Conservation (phyloP, 2,329 filamentous ascomycete genomes). For the Neocucurbitaria cava region DNA sequence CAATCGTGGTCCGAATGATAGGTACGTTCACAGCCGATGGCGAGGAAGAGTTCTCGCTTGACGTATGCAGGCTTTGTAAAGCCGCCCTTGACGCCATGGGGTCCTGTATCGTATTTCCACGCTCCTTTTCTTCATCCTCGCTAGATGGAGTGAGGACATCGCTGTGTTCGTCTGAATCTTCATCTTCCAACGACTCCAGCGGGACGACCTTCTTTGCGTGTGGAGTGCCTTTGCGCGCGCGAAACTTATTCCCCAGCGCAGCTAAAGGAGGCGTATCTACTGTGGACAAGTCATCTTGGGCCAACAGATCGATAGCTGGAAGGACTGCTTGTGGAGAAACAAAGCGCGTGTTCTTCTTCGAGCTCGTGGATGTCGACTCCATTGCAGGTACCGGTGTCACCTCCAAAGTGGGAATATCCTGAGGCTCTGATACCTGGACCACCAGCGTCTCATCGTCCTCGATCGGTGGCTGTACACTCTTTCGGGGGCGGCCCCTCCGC, state of each 20-base stretch:
- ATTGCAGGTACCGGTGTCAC: conserved; percentile 9
- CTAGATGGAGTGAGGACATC: conserved; percentile 33
- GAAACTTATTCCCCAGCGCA: conserved; percentile 22
- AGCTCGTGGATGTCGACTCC: conserved; percentile 1
- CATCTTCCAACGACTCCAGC: conserved; percentile 25
- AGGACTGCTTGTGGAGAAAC: conserved; percentile 1
- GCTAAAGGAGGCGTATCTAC: conserved; percentile 24
- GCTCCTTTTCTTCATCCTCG: conserved; percentile 28
- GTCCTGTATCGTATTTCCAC: neutral
- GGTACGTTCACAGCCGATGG: conserved; percentile 3
- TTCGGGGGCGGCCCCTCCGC: conserved; percentile 42
- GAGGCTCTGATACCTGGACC: conserved; percentile 1
- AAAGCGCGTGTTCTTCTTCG: conserved; percentile 18
- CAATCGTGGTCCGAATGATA: neutral
- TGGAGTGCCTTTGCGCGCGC: conserved; percentile 38
- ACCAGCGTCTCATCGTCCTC: conserved; percentile 25
- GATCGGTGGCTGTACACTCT: conserved; percentile 30
- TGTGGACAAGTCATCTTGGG: conserved; percentile 8
- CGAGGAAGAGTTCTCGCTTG: conserved; percentile 6
- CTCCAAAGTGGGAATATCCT: neutral
- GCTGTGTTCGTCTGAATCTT: conserved; percentile 29
- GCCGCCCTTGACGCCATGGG: neutral
- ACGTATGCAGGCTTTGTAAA: conserved; percentile 1
- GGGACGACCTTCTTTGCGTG: conserved; percentile 26
- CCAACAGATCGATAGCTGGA: conserved; percentile 3